Evolutionary conservation across 345 rosid genomes (phyloP).

Genomic region (Raphanus raphanistrum): DNA sequence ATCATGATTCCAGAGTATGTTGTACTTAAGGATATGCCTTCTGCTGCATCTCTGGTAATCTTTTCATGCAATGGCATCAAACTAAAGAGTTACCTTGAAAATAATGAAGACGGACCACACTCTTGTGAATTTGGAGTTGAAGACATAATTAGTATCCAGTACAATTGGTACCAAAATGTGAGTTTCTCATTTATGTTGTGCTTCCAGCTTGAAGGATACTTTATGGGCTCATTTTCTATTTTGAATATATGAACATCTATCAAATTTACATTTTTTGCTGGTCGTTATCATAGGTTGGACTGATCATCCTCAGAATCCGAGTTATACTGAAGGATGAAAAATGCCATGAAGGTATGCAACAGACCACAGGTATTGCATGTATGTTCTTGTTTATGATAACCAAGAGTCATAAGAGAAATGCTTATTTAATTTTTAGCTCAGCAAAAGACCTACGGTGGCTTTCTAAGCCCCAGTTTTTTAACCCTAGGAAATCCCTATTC

Average conservation of each 20-base stretch:
- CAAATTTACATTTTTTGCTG: constrained; percentile 12
- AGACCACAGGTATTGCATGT: constrained; percentile 47
- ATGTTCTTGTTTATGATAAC: constrained; percentile 8
- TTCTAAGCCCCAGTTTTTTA: constrained; percentile 25
- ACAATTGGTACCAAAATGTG: constrained; percentile 68
- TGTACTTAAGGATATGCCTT: constrained; percentile 45
- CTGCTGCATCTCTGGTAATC: constrained; percentile 47
- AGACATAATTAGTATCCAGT: constrained; percentile 63
- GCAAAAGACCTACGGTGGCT: not conserved
- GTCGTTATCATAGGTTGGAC: constrained; percentile 54
- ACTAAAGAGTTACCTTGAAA: constrained; percentile 44
- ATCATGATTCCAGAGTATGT: constrained; percentile 62
- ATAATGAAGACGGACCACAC: constrained; percentile 44
- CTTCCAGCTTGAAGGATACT: constrained; percentile 11
- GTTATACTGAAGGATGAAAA: constrained; percentile 49
- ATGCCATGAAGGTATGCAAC: constrained; percentile 37
- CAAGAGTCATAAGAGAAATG: constrained; percentile 17
- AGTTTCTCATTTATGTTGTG: constrained; percentile 34
- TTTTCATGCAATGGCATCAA: constrained; percentile 61
- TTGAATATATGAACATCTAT: not conserved
- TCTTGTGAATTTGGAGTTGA: constrained; percentile 61
- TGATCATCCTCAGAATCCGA: constrained; percentile 54
- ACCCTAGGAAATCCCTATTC: constrained; percentile 12
- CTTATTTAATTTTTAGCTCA: not conserved
- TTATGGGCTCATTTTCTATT: constrained; percentile 11